Conservation (phyloP, 2,329 filamentous ascomycete genomes). For the Xenosphaeropsis pyriputrescens region DNA sequence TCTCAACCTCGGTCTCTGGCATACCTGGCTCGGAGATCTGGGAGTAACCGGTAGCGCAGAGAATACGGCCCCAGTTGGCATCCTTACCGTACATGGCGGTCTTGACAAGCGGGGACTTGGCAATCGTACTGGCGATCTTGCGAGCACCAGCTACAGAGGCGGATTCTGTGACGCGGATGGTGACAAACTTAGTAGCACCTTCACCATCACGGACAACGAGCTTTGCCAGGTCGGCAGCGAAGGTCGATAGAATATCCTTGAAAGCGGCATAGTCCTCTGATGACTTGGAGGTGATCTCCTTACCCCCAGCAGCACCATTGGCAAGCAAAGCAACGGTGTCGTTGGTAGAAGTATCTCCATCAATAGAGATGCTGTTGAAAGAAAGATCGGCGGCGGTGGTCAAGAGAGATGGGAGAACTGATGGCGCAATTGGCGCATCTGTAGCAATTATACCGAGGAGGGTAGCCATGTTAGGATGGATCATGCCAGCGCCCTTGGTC, state of each 20-base stretch:
- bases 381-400: conserved; percentile 63
- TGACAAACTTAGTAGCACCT: conserved; percentile 96
- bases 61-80: conserved; percentile 95
- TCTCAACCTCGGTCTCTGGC: conserved; percentile 41
- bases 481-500: conserved; percentile 98
- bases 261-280: conserved; percentile 57
- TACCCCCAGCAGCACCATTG: conserved; percentile 78
- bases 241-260: conserved; percentile 54
- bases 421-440: conserved; percentile 64
- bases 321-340: conserved; percentile 92
- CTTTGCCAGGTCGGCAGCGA: conserved; percentile 75
- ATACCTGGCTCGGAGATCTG: conserved; percentile 43
- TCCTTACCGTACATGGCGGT: conserved; percentile 94
- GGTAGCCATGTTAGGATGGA: conserved; percentile 98
- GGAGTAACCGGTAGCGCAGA: conserved; percentile 84
- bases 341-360: conserved; percentile 95
- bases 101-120: conserved; percentile 86
- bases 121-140: conserved; percentile 75
- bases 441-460: conserved; percentile 85
- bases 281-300: conserved; percentile 37
- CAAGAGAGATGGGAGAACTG: conserved; percentile 54
- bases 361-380: conserved; percentile 94
- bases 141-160: conserved; percentile 56
- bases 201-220: conserved; percentile 93
- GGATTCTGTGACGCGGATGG: conserved; percentile 68